Percentiles rank a stretch among this genome's conserved stretches.
Evolutionary conservation across 148 eudicot genomes (phyloP).

Genomic region (Hydrangea macrophylla): DNA sequence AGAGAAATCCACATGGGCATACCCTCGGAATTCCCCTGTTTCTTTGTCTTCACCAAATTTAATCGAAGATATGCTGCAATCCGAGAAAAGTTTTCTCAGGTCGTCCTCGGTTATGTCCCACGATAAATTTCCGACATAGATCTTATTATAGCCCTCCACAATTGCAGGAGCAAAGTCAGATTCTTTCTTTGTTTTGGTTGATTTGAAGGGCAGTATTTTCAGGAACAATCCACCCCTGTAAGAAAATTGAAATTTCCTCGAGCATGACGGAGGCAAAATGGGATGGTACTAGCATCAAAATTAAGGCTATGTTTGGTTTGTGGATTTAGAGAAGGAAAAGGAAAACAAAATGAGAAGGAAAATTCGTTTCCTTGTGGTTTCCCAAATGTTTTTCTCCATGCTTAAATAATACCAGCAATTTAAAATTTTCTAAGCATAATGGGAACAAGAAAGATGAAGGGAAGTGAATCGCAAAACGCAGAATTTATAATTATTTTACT

Average conservation of each 20-base stretch:
- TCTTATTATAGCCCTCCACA: slow-evolving; percentile 73
- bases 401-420: too few relatives aligned
- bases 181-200: slow-evolving; percentile 36
- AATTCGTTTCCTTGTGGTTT: too few relatives aligned
- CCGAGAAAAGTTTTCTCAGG: slow-evolving; percentile 55
- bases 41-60: slow-evolving; percentile 92
- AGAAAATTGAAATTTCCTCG: slow-evolving; percentile 14
- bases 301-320: too few relatives aligned
- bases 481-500: too few relatives aligned
- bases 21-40: slow-evolving; percentile 78
- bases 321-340: too few relatives aligned
- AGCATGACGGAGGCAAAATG: slow-evolving; percentile 7
- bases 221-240: slow-evolving; percentile 89
- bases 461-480: too few relatives aligned
- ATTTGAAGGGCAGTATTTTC: slow-evolving; percentile 71
- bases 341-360: too few relatives aligned
- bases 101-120: slow-evolving; percentile 89
- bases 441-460: too few relatives aligned
- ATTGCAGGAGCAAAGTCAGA: slow-evolving; percentile 64
- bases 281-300: too few relatives aligned
- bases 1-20: too few relatives aligned
- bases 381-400: too few relatives aligned
- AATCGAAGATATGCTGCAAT: slow-evolving; percentile 57
- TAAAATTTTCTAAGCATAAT: too few relatives aligned
- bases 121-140: slow-evolving; percentile 86